Base-by-base conservation (phyloP, 352 stramenopile species). In the Globisporangium nagaii region DNA sequence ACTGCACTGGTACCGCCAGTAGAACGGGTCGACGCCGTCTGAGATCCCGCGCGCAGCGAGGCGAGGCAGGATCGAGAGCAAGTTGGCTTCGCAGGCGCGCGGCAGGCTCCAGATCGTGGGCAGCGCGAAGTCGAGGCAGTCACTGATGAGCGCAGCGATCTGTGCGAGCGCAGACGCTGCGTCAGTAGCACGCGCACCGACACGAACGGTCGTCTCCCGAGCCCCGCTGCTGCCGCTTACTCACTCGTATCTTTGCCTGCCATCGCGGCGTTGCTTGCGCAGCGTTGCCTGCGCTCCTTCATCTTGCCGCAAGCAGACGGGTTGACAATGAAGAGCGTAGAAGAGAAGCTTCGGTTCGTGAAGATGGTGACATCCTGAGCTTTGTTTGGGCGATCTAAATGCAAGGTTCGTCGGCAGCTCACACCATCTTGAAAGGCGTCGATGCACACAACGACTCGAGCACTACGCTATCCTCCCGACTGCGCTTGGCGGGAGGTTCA, bases 401-500 rank as follows among this genome's bases (percentile, higher is more conserved):
- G n/a, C n/a, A n/a, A n/a, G n/a, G n/a, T n/a, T n/a, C n/a, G n/a
- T n/a, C n/a, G n/a, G n/a, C n/a, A n/a, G n/a, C n/a, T n/a, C n/a
- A n/a, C n/a, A n/a, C n/a, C n/a, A n/a, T n/a, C n/a, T n/a, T 41
- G 35, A 41, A n/a, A 12, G 35, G 35, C 4, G 17, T 0, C 12
- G 35, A 12, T 8, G 15, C 34, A 40, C 5, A 40, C 13, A 19
- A 13, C n/a, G 1, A 32, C 40, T 46, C 41, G 35, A 47, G 27
- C n/a, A 13, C 62, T 65, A 72, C 13, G 56, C 53, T 47, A 70
- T 65, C 42, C 57, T 40, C 4, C 45, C 53, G 7, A 53, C 32
- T n/a, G 58, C 39, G 25, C 48, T 62, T 30, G 71, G 67, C 6
- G 79, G 73, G 2, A 88, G 73, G 45, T 88, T 79, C n/a, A 90